Conservation (phyloP, 805 yeast species). For the Nakazawaea sp. region DNA sequence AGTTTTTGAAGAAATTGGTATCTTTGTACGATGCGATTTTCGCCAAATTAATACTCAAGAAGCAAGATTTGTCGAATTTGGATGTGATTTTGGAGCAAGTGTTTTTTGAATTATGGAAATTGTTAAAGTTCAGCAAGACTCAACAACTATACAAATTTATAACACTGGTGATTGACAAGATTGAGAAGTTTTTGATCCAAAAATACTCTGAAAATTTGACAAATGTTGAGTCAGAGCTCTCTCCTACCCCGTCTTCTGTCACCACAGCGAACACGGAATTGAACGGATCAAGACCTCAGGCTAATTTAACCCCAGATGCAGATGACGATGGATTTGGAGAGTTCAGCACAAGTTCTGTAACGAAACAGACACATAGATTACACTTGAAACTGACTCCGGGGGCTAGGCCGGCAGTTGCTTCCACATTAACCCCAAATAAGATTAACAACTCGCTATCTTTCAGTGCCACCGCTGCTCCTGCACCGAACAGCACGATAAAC, state of each 20-base stretch:
- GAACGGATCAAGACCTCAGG: too few relatives aligned
- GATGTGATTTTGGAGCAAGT: conserved; percentile 22
- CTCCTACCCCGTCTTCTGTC: too few relatives aligned
- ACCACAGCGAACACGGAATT: too few relatives aligned
- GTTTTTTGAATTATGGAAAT: conserved; percentile 28
- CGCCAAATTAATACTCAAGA: conserved; percentile 16
- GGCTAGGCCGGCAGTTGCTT: too few relatives aligned
- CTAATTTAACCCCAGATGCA: too few relatives aligned
- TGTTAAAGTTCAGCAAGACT: conserved; percentile 18
- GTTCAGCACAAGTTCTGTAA: conserved; percentile 5
- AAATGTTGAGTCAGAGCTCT: conserved; percentile 8
- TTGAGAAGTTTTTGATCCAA: conserved; percentile 16
- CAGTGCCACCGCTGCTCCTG: too few relatives aligned
- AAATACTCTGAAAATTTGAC: conserved; percentile 12
- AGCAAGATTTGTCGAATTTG: conserved; percentile 15
- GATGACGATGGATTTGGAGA: conserved; percentile 11
- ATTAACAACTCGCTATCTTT: too few relatives aligned
- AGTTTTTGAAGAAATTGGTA: conserved; percentile 22
- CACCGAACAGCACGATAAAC: too few relatives aligned
- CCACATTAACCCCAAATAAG: too few relatives aligned
- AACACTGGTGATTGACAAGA: conserved; percentile 10
- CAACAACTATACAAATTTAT: conserved; percentile 15
- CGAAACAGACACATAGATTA: conserved; percentile 1
- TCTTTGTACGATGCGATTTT: conserved; percentile 23
- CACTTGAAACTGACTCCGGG: neutral